These are phyloP conservation scores for Beauveria sp. DNA, from an alignment of 2,329 filamentous ascomycete species.

Conservation along the genomic window DNA sequence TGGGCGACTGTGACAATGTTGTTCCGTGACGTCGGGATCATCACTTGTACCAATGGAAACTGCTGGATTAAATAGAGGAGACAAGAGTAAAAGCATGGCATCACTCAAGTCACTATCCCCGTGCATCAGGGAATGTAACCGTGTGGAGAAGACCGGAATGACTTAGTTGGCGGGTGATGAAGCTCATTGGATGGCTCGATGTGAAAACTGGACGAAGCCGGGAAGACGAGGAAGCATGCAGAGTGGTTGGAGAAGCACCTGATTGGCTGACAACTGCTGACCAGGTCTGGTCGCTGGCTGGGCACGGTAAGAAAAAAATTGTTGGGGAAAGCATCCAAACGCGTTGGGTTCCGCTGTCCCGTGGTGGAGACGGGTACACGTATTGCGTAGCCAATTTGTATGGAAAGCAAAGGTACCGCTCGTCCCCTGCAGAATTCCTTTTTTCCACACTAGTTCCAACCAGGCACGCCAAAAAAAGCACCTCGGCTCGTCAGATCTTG, in stretches of 20 bases:
- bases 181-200: background rate
- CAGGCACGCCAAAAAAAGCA: constrained; percentile 1
- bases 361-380: background rate
- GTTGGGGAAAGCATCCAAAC: constrained; percentile 4
- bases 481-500: constrained; percentile 7
- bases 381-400: background rate
- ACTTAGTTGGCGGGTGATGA: no score
- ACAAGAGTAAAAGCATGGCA: no score
- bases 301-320: constrained; percentile 5
- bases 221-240: background rate
- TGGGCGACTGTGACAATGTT: background rate
- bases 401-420: background rate
- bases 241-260: background rate
- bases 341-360: constrained; percentile 8
- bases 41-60: background rate
- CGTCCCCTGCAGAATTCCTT: background rate
- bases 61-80: background rate
- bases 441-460: background rate
- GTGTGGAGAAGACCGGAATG: background rate
- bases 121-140: background rate
- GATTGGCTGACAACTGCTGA: background rate
- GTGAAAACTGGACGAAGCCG: background rate
- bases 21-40: background rate
- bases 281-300: background rate
- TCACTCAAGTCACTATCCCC: no score